Base-by-base conservation (phyloP, 257 asterid species). In the Perilla frutescens region DNA sequence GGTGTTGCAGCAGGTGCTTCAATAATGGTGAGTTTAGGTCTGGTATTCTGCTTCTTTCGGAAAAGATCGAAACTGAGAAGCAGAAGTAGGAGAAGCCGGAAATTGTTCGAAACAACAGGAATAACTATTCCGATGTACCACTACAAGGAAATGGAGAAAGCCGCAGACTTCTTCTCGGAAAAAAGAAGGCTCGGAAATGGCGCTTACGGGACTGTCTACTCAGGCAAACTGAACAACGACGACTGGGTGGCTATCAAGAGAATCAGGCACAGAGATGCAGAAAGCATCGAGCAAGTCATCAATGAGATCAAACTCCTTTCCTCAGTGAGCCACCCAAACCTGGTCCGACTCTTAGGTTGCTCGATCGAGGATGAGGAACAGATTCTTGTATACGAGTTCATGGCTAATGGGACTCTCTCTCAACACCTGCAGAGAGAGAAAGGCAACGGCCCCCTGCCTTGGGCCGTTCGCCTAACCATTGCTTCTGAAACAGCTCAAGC, bases 231-330 rank as follows among this genome's bases (percentile, higher is more conserved):
- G 2, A 82, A 81, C 76, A 70, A 34, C 51, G 88, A 86, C 9
- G 87, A 83, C 4, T 87, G 91, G 93, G 97, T 91, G 3, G 97
- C 97, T 8, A 82, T 91, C 73, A 91, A 91, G 70, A 76, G 90
- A 41, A 86, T 89, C 66, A 79, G 81, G 37, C 76, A 79, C 3
- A 57, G 84, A 63, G 90, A 88, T 20, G 53, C 83, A 4, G 86
- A 80, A 8, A 84, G 88, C 73, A 68, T 67, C 7, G 93, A 86
- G 8, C 96, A 87, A 76, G 96, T 88, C 56, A 78, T 91, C 41
- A 91, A 91, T 66, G 97, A 91, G 76, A 88, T 91, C 84, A 82
- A 85, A 44, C 93, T 91, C 45, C 80, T 91, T n/a, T 89, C 97
- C 10, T 81, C 90, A 0, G 91, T 89, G 2, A 84, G 88, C 83